Evolutionary conservation across 176 grass and related monocot genomes (phyloP), one percentile per base, ranked within the genome.

Genomic region (Urochloa ruziziensis): DNA sequence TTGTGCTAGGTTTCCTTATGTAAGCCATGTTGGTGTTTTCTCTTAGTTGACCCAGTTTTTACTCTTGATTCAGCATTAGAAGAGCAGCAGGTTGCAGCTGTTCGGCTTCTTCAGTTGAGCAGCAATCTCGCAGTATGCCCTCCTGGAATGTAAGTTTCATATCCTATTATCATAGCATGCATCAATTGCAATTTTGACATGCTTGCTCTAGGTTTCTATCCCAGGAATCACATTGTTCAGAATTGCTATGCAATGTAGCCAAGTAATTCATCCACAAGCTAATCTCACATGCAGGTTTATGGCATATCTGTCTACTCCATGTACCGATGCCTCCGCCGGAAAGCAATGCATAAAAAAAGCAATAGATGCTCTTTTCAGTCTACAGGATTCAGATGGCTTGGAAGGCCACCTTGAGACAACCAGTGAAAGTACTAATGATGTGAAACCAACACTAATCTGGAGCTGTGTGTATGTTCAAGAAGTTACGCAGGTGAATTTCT

Each of bases 91-190:
- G 70, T 74, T 49, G 65, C 89, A 83, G 79, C 91, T 69, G 56
- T 98, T 68, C 88, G 83, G 23, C 89, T 86, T 66, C 91, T 98
- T 84, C 96, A 98, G 78, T 78, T 98, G 78, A 95, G 96, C 88
- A 89, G 82, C 83, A 98, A 93, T 88, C 82, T 95, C 57, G 96
- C 89, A 84, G 80, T 95, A 73, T 98, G 91, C 63, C 96, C 96
- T 84, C 62, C 93, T 82, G 91, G 87, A 90, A 82, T 85, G 96
- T 98, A 83, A 91, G 92, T 88, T 79, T 79, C 46, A 48, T 73
- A 62, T 88, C 19, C 58, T 82, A 59, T 85, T 14, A 34, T 61
- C 37, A 64, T 85, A 32, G 15, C 40, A 34, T 82, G 29, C 18
- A 80, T 32, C 79, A 57, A 28, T n/a, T 19, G 36, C 74, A 62